phyloP scores from a whole-genome alignment of 306 rosid genomes.

The Acacia melanoxylon region DNA sequence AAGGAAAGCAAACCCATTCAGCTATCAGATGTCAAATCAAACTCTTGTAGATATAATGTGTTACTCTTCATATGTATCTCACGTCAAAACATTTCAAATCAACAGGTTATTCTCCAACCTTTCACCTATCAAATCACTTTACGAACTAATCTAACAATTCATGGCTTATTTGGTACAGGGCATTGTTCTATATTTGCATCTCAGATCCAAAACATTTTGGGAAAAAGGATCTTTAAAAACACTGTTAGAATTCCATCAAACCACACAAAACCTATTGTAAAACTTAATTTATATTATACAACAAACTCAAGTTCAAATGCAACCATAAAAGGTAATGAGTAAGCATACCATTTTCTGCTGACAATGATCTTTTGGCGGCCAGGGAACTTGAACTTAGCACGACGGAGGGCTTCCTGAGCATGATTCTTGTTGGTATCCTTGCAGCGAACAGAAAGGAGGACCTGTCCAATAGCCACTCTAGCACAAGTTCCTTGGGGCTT shows the following conservation, averaged over 20 bases:
- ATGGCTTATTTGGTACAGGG: background rate
- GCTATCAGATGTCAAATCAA: background rate
- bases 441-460: conserved; percentile 81
- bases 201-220: background rate
- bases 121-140: background rate
- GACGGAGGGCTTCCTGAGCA: conserved; percentile 90
- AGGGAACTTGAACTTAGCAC: conserved; percentile 85
- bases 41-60: background rate
- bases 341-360: conserved; percentile 75
- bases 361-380: conserved; percentile 89
- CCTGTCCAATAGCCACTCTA: conserved; percentile 83
- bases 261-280: background rate
- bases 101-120: background rate
- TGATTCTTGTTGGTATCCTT: conserved; percentile 73
- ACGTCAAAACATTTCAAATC: background rate
- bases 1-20: background rate
- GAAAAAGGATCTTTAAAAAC: background rate
- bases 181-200: background rate
- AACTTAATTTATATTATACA: background rate
- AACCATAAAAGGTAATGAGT: background rate
- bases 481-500: conserved; percentile 82
- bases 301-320: background rate
- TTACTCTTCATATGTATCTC: background rate
- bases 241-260: background rate
- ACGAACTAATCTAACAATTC: background rate